These are phyloP conservation scores for Xylariaceae sp. DNA, from an alignment of 2,329 filamentous ascomycete species.

Conservation along the genomic window DNA sequence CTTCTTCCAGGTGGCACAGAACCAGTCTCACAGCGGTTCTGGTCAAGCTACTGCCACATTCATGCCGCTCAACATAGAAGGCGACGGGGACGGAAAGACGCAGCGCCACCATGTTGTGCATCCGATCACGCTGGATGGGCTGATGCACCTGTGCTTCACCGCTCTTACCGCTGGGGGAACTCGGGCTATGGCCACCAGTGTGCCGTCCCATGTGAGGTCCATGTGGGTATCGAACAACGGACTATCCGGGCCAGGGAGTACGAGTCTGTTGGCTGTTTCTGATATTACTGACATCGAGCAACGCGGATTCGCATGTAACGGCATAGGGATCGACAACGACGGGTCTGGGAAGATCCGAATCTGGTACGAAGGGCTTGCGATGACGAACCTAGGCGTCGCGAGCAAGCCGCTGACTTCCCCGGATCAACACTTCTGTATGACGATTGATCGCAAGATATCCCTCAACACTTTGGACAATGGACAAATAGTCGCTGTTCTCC, in stretches of 20 bases:
- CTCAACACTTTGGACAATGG: slow-evolving; percentile 1
- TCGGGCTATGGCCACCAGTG: slow-evolving; percentile 8
- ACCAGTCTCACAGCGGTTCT: background rate
- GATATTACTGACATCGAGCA: background rate
- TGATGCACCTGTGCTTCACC: slow-evolving; percentile 9
- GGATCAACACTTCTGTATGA: slow-evolving; percentile 11
- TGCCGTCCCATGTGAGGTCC: slow-evolving; percentile 6
- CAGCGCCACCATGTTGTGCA: slow-evolving; percentile 10
- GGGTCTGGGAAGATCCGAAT: background rate
- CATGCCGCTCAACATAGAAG: background rate
- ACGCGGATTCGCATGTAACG: slow-evolving; percentile 4
- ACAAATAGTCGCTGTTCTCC: background rate
- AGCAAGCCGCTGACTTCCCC: background rate
- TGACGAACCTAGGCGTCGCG: slow-evolving; percentile 1
- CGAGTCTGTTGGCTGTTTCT: background rate
- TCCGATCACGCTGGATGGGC: slow-evolving; percentile 12
- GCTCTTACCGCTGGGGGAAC: slow-evolving; percentile 9
- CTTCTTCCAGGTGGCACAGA: background rate
- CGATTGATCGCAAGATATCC: slow-evolving; percentile 9
- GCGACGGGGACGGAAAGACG: background rate
- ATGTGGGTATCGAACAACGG: slow-evolving; percentile 12
- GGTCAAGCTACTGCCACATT: slow-evolving; percentile 3
- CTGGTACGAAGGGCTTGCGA: slow-evolving; percentile 10
- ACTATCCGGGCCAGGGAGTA: background rate
- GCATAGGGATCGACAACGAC: background rate